These are phyloP conservation scores for Lycium ferocissimum DNA, from an alignment of 257 asterid genomes.

Conservation along the genomic window DNA sequence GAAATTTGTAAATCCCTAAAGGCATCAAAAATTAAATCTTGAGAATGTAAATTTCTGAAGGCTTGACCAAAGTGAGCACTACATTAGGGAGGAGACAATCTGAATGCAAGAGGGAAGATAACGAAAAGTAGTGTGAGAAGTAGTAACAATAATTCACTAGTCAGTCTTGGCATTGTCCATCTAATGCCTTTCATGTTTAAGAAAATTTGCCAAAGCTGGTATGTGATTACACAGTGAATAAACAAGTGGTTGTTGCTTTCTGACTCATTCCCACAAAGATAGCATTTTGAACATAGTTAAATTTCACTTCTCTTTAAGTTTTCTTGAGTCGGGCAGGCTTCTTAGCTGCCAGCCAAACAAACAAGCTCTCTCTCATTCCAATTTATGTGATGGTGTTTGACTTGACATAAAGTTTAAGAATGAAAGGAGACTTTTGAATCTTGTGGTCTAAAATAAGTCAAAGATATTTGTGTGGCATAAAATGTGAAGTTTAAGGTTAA, in stretches of 20 bases:
- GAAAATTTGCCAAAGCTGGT: neutral
- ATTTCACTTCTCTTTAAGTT: neutral
- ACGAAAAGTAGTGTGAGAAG: neutral
- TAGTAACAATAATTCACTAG: neutral
- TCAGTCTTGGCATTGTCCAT: neutral
- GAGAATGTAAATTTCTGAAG: neutral
- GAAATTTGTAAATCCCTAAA: neutral
- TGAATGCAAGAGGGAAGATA: neutral
- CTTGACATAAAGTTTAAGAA: neutral
- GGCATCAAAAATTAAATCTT: neutral
- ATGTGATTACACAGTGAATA: conserved; percentile 10
- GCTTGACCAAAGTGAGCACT: conserved; percentile 12
- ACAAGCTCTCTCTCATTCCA: neutral
- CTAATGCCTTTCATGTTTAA: neutral
- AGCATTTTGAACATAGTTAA: neutral
- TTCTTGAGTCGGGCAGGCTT: neutral
- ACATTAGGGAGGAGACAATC: neutral
- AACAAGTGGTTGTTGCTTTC: neutral
- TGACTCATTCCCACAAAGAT: neutral
- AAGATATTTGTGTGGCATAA: neutral
- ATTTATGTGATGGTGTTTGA: neutral
- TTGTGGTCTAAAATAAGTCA: neutral
- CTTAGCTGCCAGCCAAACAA: neutral
- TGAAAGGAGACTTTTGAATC: neutral
- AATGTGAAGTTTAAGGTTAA: neutral